phyloP scores from a whole-genome alignment of 768 basidiomycete species.

The Termitomyces sp. region DNA sequence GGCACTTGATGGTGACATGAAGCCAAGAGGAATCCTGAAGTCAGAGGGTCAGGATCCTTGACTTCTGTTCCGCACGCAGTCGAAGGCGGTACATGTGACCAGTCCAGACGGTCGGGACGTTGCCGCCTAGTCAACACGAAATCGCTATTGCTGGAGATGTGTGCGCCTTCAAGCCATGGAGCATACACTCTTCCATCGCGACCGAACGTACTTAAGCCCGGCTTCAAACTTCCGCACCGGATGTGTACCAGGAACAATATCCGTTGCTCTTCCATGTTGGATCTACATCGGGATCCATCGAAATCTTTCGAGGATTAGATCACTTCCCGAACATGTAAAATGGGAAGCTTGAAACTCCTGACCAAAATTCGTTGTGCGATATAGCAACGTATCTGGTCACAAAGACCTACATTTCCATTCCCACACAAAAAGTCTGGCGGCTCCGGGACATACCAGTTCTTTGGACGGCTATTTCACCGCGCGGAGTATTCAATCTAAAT shows the following conservation, averaged over 20 bases:
- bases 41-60: not conserved
- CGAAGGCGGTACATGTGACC: not conserved
- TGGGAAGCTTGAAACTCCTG: not conserved
- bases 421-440: not conserved
- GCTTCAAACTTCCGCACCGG: not conserved
- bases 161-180: not conserved
- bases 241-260: not conserved
- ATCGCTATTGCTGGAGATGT: not conserved
- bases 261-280: slow-evolving; percentile 3
- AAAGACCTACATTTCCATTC: not conserved
- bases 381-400: not conserved
- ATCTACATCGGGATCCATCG: slow-evolving; percentile 6
- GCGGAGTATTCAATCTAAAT: too few relatives aligned
- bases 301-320: not conserved
- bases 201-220: not conserved
- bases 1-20: not conserved
- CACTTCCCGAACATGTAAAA: not conserved
- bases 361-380: not conserved
- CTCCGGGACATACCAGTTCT: not conserved
- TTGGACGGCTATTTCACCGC: not conserved
- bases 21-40: not conserved
- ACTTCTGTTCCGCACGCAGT: not conserved
- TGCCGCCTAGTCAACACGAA: not conserved
- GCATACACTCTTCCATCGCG: not conserved
- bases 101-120: not conserved